Base-by-base conservation (phyloP, 108 stramenopile species). In the Chaetoceros muelleri region DNA sequence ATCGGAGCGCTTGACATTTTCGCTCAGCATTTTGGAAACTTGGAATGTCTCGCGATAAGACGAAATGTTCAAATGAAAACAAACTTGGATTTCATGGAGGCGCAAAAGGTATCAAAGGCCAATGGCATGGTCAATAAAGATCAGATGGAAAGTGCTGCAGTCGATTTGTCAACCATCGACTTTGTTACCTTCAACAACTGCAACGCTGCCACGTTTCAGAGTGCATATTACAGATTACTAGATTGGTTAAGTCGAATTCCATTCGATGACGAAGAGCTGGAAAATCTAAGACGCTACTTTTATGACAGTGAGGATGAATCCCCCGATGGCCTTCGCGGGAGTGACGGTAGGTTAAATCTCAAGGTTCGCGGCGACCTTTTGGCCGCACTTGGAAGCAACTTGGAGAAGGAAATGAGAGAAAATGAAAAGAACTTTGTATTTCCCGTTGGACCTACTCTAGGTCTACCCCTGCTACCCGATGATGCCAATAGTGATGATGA, bases 41-140 rank as follows among this genome's bases (percentile, higher is more conserved):
- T 85, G 52, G 90, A 85, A 72, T 92, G 90, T 66, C 87, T 92
- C 44, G 64, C 82, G 34, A 69, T 87, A n/a, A 53, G 82, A 53
- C 72, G 82, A 55, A 84, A 85, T 58, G 81, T 84, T 49, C 85
- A 93, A 66, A 87, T 92, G 85, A 87, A 85, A 62, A 83, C 82
- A 16, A 72, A 83, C 20, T 47, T 87, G 18, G 76, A 81, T 55
- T 92, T 85, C 81, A 85, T 83, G 84, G 84, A 85, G 60, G 77
- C 54, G 25, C 80, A 85, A 52, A 82, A 84, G 5, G 67, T 44
- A 22, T 70, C 72, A 10, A 60, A 65, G 45, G 55, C 62, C 48
- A 58, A 60, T 53, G 65, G 64, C 17, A 27, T 25, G 8, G 52
- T 24, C 21, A 28, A 34, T 24, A n/a, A 30, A 23, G 65, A 53